These are phyloP conservation scores for Kappamyces sp. DNA, from an alignment of 192 early-diverging fungal species.

Conservation along the genomic window DNA sequence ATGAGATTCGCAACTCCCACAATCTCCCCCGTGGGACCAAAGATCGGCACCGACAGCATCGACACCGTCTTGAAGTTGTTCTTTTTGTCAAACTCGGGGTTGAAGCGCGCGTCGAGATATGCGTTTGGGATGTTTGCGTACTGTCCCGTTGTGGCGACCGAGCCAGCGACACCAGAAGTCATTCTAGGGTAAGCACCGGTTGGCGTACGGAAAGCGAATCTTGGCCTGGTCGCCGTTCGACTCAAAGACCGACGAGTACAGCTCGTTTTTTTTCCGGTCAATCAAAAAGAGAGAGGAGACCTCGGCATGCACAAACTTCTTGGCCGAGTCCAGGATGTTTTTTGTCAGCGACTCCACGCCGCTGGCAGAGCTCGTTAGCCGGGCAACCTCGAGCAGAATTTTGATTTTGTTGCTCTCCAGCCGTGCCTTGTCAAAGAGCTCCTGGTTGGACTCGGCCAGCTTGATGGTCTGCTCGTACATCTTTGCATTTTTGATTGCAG, in stretches of 20 bases:
- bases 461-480: conserved; percentile 2
- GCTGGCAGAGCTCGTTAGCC: not conserved
- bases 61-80: conserved; percentile 23
- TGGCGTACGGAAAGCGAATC: not conserved
- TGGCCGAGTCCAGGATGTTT: conserved; percentile 3
- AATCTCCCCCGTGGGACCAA: conserved; percentile 25
- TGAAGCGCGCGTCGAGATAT: conserved; percentile 25
- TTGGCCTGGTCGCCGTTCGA: not conserved
- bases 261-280: conserved; percentile 10
- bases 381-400: conserved; percentile 4
- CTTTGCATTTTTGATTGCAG: conserved; percentile 3
- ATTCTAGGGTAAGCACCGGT: not conserved
- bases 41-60: conserved; percentile 32
- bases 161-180: conserved; percentile 12
- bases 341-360: not conserved
- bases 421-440: not conserved
- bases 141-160: conserved; percentile 17
- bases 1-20: conserved; percentile 39
- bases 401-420: not conserved
- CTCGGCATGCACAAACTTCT: conserved; percentile 2
- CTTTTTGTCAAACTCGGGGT: conserved; percentile 27
- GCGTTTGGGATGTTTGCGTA: conserved; percentile 23
- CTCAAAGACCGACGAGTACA: conserved; percentile 19
- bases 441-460: no score
- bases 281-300: conserved; percentile 8